Base-by-base conservation (phyloP, 768 basidiomycete species). In the Auricularia auricula-judae region DNA sequence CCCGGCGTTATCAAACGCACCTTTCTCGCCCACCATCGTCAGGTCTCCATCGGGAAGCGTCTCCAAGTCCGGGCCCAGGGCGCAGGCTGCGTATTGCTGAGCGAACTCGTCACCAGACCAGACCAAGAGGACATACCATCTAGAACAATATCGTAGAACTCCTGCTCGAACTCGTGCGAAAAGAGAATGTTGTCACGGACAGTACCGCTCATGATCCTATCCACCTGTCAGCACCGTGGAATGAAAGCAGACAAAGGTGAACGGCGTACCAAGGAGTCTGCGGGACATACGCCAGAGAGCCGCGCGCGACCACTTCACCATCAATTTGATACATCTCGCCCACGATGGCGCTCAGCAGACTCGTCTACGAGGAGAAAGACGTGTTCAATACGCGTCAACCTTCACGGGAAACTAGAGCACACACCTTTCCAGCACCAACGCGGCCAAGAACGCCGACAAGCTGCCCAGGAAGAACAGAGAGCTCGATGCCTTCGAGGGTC, bases 171-270 rank as follows among this genome's bases (percentile, higher is more conserved):
- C 68, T 86, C 82, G 73, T 95, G 89, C 10, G 87, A 93, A 76
- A 98, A 98, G 42, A 91, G 71, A 66, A 98, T 98, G 70, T 98
- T 98, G 53, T 93, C 91, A 42, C 88, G 83, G 61, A 98, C 83
- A 2, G 90, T 87, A 0, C 91, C 85, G 1, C 91, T 92, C 74
- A 95, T 81, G 56, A 97, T 85, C 89, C 88, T 89, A 36, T 3
- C 12, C 34, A 35, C 3, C 34, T 36, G 69, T 3, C n/a, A 53
- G 7, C 12, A 60, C 36, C 47, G 18, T 44, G 3, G n/a, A 35
- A 53, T 63, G 18, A 18, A 5, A 12, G n/a, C 65, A 8, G 12
- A 29, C 39, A 42, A 7, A 14, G 39, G 12, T 7, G 39, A 14
- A 7, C 39, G 8, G 39, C 81, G 18, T 68, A 88, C 89, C 93